phyloP scores from a whole-genome alignment of 352 stramenopile species.

The Paralagenidium karlingii region DNA sequence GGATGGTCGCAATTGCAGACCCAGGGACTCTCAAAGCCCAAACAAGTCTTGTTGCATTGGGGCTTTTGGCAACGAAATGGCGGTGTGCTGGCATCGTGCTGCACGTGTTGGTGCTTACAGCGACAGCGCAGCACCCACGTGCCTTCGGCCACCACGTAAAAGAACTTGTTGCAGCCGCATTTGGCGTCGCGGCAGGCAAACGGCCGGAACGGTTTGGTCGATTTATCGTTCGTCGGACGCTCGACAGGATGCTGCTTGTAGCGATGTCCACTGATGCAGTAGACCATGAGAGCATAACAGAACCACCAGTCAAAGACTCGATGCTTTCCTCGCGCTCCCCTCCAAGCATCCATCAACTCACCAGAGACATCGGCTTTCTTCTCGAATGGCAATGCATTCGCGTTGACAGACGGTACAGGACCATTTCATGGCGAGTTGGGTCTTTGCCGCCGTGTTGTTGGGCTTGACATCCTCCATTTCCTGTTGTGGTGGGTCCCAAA shows the following conservation, averaged over 20 bases:
- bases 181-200: conserved; percentile 47
- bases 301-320: not conserved
- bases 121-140: conserved; percentile 67
- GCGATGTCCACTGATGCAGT: conserved; percentile 30
- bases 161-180: conserved; percentile 44
- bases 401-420: conserved; percentile 37
- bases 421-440: conserved; percentile 55
- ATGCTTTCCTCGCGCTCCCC: not conserved
- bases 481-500: too few species aligned
- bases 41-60: conserved; percentile 42
- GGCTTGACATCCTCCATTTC: too few species aligned
- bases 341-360: conserved; percentile 10
- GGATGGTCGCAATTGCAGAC: conserved; percentile 74
- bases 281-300: not conserved
- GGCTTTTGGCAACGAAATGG: conserved; percentile 38
- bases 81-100: conserved; percentile 31
- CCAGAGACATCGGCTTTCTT: conserved; percentile 70
- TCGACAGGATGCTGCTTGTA: conserved; percentile 64
- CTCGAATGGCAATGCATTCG: conserved; percentile 63
- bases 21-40: conserved; percentile 61
- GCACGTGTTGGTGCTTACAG: conserved; percentile 72
- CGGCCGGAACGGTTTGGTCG: conserved; percentile 21
- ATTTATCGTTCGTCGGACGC: conserved; percentile 14
- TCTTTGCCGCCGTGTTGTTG: too few species aligned
- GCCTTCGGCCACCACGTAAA: conserved; percentile 70